Conservation (phyloP, 2,329 filamentous ascomycete species). For the Claviceps pusilla region DNA sequence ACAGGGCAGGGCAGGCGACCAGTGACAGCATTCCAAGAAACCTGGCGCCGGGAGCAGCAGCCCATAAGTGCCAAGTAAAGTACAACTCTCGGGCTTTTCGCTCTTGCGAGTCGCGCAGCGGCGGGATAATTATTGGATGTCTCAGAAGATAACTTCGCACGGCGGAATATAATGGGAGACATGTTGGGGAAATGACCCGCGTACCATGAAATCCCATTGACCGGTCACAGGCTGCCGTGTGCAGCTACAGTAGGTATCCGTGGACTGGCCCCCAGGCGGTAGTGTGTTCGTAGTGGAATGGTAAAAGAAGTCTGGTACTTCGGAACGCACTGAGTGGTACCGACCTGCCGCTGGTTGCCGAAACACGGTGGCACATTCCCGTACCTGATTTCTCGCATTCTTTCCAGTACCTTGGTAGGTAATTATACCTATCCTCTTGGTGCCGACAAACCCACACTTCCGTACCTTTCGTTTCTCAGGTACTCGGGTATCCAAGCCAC, state of each 20-base stretch:
- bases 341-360: too few relatives aligned
- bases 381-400: neutral
- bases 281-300: too few relatives aligned
- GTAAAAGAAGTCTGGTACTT: too few relatives aligned
- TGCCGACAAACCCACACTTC: too few relatives aligned
- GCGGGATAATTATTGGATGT: neutral
- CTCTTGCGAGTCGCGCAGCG: neutral
- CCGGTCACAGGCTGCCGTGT: too few relatives aligned
- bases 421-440: too few relatives aligned
- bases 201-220: too few relatives aligned
- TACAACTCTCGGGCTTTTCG: neutral
- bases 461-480: too few relatives aligned
- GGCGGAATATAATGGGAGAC: neutral
- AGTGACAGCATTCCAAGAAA: neutral
- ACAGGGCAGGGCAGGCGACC: neutral
- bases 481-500: neutral
- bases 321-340: too few relatives aligned
- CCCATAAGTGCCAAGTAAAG: neutral
- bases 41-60: neutral
- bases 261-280: too few relatives aligned
- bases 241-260: too few relatives aligned
- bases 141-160: neutral
- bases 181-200: neutral
- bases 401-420: neutral
- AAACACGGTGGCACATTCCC: too few relatives aligned